phyloP scores from a whole-genome alignment of 306 rosid species.

The Rosa chinensis region DNA sequence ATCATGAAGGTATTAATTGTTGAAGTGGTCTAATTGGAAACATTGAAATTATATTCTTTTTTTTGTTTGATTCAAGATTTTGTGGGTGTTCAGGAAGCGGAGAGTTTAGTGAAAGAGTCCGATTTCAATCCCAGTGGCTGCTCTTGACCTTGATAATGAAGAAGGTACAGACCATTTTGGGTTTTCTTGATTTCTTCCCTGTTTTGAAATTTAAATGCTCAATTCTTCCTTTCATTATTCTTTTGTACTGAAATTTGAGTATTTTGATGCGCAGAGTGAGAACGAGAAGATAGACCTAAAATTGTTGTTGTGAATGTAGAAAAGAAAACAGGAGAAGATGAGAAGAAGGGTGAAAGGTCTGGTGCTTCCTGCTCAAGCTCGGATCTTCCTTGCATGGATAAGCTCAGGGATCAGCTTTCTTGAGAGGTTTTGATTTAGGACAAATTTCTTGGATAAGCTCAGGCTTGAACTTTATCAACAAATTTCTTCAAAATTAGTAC shows the following conservation, averaged over 20 bases:
- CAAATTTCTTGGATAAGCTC: too few species aligned
- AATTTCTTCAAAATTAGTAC: too few species aligned
- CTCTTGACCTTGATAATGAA: conserved; percentile 69
- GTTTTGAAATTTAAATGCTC: background rate
- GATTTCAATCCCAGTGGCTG: conserved; percentile 37
- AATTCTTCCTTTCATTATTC: background rate
- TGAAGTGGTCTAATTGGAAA: background rate
- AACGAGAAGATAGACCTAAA: conserved; percentile 36
- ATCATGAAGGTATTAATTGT: too few species aligned
- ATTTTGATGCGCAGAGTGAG: conserved; percentile 23
- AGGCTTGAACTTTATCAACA: too few species aligned
- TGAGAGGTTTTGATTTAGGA: too few species aligned
- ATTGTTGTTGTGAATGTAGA: conserved; percentile 20
- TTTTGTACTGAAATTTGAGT: background rate
- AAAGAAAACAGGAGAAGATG: conserved; percentile 37
- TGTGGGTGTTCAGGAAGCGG: conserved; percentile 55
- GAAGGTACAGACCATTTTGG: conserved; percentile 41
- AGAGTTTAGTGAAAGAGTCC: conserved; percentile 53
- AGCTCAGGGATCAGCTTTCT: too few species aligned
- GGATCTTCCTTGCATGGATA: too few species aligned
- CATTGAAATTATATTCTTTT: background rate
- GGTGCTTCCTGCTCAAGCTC: conserved; percentile 32
- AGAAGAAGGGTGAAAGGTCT: conserved; percentile 29
- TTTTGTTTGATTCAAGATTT: background rate
- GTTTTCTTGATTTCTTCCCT: background rate